These are phyloP conservation scores for Aspergillus persii DNA, from an alignment of 2,329 filamentous ascomycete genomes.

Conservation along the genomic window DNA sequence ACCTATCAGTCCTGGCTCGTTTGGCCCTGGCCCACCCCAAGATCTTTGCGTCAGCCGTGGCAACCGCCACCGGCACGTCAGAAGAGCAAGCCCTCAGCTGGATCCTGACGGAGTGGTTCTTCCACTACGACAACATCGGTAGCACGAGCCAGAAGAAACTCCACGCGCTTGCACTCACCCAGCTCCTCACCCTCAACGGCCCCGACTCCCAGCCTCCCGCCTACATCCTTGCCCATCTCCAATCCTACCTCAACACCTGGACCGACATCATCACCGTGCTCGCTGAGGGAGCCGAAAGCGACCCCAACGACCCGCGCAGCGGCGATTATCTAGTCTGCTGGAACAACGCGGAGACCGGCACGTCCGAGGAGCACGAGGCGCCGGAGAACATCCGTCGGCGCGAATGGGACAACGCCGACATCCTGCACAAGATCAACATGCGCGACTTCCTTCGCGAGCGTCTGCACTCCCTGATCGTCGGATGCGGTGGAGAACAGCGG, in stretches of 20 bases:
- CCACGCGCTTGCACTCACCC: constrained; percentile 46
- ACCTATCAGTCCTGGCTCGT: constrained; percentile 77
- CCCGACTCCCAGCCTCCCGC: constrained; percentile 36
- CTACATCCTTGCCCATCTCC: constrained; percentile 44
- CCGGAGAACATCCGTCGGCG: constrained; percentile 43
- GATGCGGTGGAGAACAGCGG: constrained; percentile 41
- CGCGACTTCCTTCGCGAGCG: constrained; percentile 45
- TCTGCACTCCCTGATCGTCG: constrained; percentile 38
- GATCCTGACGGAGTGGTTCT: constrained; percentile 49
- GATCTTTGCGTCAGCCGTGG: constrained; percentile 59
- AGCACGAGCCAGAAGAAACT: constrained; percentile 48
- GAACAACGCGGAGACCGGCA: constrained; percentile 34
- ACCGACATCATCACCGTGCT: constrained; percentile 47
- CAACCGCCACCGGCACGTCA: constrained; percentile 32
- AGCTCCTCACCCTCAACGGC: constrained; percentile 41
- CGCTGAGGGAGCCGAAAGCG: constrained; percentile 39
- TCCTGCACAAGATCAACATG: constrained; percentile 45
- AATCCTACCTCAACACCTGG: constrained; percentile 48
- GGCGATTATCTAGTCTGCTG: constrained; percentile 45
- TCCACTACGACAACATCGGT: constrained; percentile 49
- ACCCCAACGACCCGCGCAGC: constrained; percentile 29
- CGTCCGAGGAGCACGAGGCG: constrained; percentile 34
- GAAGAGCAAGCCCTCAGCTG: constrained; percentile 40
- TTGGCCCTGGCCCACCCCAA: constrained; percentile 70
- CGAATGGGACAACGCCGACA: constrained; percentile 41